These are phyloP conservation scores for Dacryopinax spathularia DNA, from an alignment of 768 basidiomycete genomes.

Conservation along the genomic window DNA sequence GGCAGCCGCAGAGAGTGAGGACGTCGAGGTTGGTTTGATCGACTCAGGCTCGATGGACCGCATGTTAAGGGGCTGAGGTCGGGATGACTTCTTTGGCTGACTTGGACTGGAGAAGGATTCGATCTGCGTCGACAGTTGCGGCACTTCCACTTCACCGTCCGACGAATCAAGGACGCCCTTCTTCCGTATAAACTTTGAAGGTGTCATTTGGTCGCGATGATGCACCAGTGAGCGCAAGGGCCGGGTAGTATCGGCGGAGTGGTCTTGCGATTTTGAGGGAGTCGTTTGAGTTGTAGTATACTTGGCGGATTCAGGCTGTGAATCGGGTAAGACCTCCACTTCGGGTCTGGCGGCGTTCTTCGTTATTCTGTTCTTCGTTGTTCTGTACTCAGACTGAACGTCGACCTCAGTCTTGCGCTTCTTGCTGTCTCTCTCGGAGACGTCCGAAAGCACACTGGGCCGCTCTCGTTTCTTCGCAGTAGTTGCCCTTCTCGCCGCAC, in stretches of 20 bases:
- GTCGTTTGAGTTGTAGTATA: not conserved
- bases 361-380: no score
- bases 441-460: not conserved
- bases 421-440: not conserved
- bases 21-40: not conserved
- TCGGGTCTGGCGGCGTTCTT: no score
- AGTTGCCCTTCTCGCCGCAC: not conserved
- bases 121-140: not conserved
- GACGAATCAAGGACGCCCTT: not conserved
- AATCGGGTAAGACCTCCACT: not conserved
- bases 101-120: not conserved
- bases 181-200: not conserved
- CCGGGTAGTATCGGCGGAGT: not conserved
- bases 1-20: not conserved
- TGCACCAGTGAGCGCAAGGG: not conserved
- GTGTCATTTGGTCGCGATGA: not conserved
- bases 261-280: not conserved
- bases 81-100: not conserved
- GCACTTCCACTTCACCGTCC: not conserved
- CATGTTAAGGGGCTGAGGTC: not conserved
- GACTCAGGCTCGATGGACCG: not conserved
- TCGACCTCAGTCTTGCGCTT: constrained; percentile 3
- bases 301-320: not conserved
- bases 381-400: not conserved
- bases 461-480: not conserved